Evolutionary conservation across 164 flowering plant genomes (phyloP), one percentile per base, ranked within the genome.

Genomic region (Saururus chinensis): DNA sequence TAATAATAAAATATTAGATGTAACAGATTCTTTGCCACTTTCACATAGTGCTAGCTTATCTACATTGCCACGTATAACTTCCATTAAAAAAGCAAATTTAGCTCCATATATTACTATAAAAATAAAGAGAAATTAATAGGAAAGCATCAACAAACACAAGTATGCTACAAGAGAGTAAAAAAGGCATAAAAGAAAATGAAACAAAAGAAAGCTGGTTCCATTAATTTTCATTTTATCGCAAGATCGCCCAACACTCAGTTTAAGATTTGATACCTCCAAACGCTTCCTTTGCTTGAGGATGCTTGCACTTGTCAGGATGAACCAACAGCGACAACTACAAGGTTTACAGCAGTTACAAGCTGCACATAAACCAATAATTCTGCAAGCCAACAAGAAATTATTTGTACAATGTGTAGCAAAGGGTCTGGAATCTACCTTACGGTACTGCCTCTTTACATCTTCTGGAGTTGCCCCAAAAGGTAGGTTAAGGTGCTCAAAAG

Each of bases 231-330:
- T 42, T 10, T 10, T 14, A 42, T 10, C 7, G 24, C 41, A n/a
- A 9, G 17, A n/a, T 49, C n/a, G 25, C 45, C 9, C 30, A 60
- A 24, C 25, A 22, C 7, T 42, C 26, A 48, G 49, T 42, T 42
- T 1, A 42, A 14, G 1, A 10, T 42, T 42, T 10, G 40, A 57
- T 57, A 57, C 60, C 60, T 57, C 72, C 86, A 79, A 95, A 95
- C 41, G 99, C 99, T 69, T 95, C 97, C 77, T 95, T 88, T 40
- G 97, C 96, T 76, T 87, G 95, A 67, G 95, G 96, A 82, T 95
- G 99, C 81, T 95, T 91, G 74, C 99, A 95, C 66, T 95, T 95
- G 60, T 95, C 97, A 69, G 99, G 99, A 66, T 90, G 99, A 77
- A 95, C 97, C 79, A 95, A 60, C 84, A 91, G 79, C 8, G 97